phyloP scores from a whole-genome alignment of 2,329 filamentous ascomycete genomes.

The Fusarium mangiferae region DNA sequence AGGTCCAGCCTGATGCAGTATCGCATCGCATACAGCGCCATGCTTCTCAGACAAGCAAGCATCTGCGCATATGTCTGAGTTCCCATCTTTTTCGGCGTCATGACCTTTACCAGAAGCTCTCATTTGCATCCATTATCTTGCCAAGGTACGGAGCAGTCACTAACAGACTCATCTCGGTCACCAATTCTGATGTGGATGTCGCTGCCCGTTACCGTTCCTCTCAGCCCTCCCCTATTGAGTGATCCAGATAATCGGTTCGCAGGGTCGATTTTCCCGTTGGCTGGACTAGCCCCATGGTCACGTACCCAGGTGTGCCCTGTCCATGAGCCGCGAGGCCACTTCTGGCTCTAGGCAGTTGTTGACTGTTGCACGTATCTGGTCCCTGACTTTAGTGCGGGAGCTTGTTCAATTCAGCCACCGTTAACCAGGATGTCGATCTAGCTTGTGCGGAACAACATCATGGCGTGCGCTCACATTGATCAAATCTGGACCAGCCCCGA shows the following conservation, averaged over 20 bases:
- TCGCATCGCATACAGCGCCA: constrained; percentile 10
- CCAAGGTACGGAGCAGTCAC: constrained; percentile 27
- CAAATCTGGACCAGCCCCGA: constrained; percentile 38
- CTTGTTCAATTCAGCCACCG: constrained; percentile 37
- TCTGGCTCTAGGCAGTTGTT: constrained; percentile 15
- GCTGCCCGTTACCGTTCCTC: constrained; percentile 20
- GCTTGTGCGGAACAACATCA: constrained; percentile 28
- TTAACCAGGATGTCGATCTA: constrained; percentile 38
- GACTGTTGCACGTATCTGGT: constrained; percentile 21
- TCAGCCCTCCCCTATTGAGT: constrained; percentile 34
- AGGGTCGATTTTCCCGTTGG: constrained; percentile 36
- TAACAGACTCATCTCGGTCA: constrained; percentile 40
- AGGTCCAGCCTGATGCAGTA: constrained; percentile 24
- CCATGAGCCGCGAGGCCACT: constrained; percentile 27
- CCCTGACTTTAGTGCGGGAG: constrained; percentile 29
- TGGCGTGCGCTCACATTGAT: constrained; percentile 41
- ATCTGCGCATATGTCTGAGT: constrained; percentile 18
- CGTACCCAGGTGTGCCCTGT: constrained; percentile 25
- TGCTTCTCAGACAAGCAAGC: constrained; percentile 15
- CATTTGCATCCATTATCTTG: constrained; percentile 17
- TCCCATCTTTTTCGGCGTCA: constrained; percentile 28
- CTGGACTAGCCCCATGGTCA: constrained; percentile 25
- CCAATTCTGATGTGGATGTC: constrained; percentile 31
- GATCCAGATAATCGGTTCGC: constrained; percentile 39
- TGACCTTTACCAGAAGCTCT: constrained; percentile 32